Evolutionary conservation across 148 eudicot genomes (phyloP).

Genomic region (Chenopodium formosanum): DNA sequence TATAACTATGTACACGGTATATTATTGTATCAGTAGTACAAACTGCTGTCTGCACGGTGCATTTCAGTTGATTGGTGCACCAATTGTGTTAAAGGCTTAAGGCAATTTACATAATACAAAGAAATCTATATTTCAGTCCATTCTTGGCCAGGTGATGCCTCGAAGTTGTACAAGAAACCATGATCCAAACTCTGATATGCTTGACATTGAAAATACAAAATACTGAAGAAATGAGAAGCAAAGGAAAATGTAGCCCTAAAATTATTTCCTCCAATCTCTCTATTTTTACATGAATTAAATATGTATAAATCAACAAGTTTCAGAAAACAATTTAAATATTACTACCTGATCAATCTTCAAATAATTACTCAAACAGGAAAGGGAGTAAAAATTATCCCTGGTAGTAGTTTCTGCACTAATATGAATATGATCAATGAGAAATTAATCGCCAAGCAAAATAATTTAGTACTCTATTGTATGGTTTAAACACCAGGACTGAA

Average conservation of each 20-base stretch:
- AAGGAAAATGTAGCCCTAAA: neutral
- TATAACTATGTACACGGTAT: no score
- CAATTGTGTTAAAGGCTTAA: no score
- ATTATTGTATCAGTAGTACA: no score
- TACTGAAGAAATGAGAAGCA: neutral
- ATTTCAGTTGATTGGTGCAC: neutral
- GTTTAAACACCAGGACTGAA: slow-evolving; percentile 43
- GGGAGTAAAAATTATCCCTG: slow-evolving; percentile 7
- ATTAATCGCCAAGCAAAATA: slow-evolving; percentile 20
- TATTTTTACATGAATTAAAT: slow-evolving; percentile 7
- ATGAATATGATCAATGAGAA: slow-evolving; percentile 29
- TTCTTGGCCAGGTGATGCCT: neutral
- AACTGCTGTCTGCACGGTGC: no score
- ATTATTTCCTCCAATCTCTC: neutral
- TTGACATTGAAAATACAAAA: neutral
- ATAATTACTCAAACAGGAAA: slow-evolving; percentile 2
- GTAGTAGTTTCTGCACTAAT: slow-evolving; percentile 12
- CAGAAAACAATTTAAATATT: neutral
- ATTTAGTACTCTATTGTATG: neutral
- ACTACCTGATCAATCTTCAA: slow-evolving; percentile 15
- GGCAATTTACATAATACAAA: neutral
- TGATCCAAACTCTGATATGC: neutral
- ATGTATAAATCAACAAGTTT: slow-evolving; percentile 6
- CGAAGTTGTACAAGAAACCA: neutral
- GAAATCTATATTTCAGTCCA: neutral